phyloP scores from a whole-genome alignment of 768 basidiomycete genomes.

The Amanita inopinata region DNA sequence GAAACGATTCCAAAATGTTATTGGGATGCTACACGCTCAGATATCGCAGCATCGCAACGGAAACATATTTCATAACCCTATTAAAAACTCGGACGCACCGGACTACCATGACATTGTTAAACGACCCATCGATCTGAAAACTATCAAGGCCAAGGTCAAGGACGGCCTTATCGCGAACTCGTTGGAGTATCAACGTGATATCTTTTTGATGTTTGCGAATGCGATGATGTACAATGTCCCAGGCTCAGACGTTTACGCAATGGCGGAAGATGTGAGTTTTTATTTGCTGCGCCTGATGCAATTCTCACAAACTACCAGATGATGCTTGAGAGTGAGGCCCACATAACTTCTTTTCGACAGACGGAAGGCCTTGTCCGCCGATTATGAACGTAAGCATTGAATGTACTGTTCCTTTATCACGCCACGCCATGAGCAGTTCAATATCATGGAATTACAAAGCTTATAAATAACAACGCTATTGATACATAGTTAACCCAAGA shows the following conservation, averaged over 20 bases:
- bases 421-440: too few relatives aligned
- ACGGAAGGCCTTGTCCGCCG: constrained; percentile 60
- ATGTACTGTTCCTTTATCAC: too few relatives aligned
- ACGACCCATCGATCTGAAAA: constrained; percentile 93
- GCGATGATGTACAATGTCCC: constrained; percentile 96
- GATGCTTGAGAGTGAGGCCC: constrained; percentile 64
- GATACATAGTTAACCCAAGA: too few relatives aligned
- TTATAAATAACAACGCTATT: too few relatives aligned
- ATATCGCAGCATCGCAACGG: constrained; percentile 83
- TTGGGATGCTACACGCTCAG: constrained; percentile 69
- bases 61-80: constrained; percentile 85
- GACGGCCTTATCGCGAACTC: constrained; percentile 76
- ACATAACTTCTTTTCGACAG: constrained; percentile 62
- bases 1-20: constrained; percentile 75
- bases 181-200: constrained; percentile 82
- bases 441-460: too few relatives aligned
- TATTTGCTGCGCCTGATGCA: not conserved
- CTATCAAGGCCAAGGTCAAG: constrained; percentile 77
- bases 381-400: too few relatives aligned
- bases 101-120: constrained; percentile 90
- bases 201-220: constrained; percentile 92
- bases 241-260: constrained; percentile 74
- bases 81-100: constrained; percentile 80
- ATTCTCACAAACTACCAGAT: constrained; percentile 34
- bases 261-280: constrained; percentile 82